A percentile compares a stretch with the other conserved stretches of the same genome.
Conservation (phyloP, 1,284 basidiomycete genomes). For the Pascua sp. region DNA sequence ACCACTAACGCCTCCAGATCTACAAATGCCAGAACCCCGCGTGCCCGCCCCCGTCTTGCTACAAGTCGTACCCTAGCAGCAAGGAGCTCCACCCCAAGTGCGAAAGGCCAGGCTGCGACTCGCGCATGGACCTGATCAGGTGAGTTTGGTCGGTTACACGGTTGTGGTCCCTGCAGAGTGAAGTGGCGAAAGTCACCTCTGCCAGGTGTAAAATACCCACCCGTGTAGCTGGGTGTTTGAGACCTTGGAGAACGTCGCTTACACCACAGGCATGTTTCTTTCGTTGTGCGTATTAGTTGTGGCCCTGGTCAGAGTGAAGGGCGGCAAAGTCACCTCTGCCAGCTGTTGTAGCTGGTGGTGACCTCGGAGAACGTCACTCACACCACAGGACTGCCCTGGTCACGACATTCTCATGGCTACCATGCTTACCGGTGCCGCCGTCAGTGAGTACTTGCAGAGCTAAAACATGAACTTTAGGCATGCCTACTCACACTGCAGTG, state of each 20-base stretch:
- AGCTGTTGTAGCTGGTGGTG: too few relatives aligned
- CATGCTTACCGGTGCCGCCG: constrained; percentile 99
- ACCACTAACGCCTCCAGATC: constrained; percentile 59
- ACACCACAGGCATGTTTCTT: neutral
- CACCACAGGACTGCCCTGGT: constrained; percentile 59
- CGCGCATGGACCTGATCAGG: constrained; percentile 81
- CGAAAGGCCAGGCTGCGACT: constrained; percentile 86
- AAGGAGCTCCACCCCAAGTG: constrained; percentile 93
- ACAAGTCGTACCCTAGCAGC: constrained; percentile 86
- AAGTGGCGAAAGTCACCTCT: too few relatives aligned
- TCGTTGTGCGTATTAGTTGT: neutral
- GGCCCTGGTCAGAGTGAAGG: neutral
- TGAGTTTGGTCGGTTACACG: constrained; percentile 90
- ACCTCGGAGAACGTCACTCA: neutral
- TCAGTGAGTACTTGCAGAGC: constrained; percentile 55
- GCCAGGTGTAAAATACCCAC: too few relatives aligned
- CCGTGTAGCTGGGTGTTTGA: too few relatives aligned
- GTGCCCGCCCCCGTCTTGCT: constrained; percentile 90
- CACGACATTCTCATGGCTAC: constrained; percentile 97
- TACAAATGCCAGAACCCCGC: constrained; percentile 94
- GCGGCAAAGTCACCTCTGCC: too few relatives aligned
- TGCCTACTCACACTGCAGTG: constrained; percentile 54
- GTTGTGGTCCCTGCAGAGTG: neutral
- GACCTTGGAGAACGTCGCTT: neutral
- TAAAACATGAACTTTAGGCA: constrained; percentile 5